These are phyloP conservation scores for Cyclostephanos tholiformis DNA, from an alignment of 108 stramenopile genomes.

Conservation along the genomic window DNA sequence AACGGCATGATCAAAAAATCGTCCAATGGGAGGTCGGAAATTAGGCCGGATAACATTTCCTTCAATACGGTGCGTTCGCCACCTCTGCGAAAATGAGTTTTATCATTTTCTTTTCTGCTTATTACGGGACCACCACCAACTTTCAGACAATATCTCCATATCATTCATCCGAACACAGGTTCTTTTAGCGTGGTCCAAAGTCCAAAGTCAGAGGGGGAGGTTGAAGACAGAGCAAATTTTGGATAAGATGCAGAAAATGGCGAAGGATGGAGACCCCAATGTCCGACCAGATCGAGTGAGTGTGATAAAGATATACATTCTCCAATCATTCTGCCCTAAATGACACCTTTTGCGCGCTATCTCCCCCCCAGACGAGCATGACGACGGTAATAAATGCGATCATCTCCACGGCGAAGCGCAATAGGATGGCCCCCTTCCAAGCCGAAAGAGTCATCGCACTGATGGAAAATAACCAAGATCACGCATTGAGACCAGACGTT, in stretches of 20 bases:
- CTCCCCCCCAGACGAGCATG: constrained; percentile 28
- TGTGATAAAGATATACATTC: background rate
- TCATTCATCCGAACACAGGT: constrained; percentile 16
- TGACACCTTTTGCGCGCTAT: background rate
- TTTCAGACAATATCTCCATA: background rate
- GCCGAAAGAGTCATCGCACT: constrained; percentile 49
- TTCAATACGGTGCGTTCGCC: constrained; percentile 43
- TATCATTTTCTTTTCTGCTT: background rate
- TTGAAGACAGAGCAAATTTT: constrained; percentile 31
- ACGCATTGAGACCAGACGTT: constrained; percentile 42
- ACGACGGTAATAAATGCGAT: constrained; percentile 49
- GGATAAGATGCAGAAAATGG: constrained; percentile 41
- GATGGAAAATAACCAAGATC: constrained; percentile 51
- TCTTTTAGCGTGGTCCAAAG: constrained; percentile 46
- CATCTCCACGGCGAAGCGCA: constrained; percentile 16
- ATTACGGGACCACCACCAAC: too few relatives aligned
- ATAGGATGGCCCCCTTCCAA: constrained; percentile 33
- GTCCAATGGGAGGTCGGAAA: constrained; percentile 11
- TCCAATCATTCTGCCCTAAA: background rate
- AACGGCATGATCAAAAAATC: constrained; percentile 39
- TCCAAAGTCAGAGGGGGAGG: constrained; percentile 4
- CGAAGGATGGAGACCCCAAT: constrained; percentile 30
- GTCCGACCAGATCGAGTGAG: constrained; percentile 47
- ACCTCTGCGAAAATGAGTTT: background rate
- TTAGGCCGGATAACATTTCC: constrained; percentile 36